These are phyloP conservation scores for Fusarium sambucinum DNA, from an alignment of 2,329 filamentous ascomycete genomes.

Conservation along the genomic window DNA sequence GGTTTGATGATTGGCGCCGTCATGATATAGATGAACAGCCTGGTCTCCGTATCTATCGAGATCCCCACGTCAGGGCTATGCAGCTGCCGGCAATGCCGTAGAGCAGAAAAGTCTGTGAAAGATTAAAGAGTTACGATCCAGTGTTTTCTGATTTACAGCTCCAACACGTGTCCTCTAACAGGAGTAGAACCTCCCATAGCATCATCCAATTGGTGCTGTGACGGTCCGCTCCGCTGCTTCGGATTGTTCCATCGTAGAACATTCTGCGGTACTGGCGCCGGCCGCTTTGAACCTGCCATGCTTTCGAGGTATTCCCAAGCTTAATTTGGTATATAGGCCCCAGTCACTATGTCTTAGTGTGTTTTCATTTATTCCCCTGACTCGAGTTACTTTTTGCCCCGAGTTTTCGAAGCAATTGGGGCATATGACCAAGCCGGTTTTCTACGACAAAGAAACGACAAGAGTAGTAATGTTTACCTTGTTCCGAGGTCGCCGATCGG, in stretches of 20 bases:
- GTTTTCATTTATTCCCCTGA: conserved; percentile 5
- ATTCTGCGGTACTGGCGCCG: conserved; percentile 1
- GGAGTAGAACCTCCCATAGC: conserved; percentile 8
- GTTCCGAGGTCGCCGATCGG: conserved; percentile 20
- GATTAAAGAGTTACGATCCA: not conserved
- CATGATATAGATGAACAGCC: conserved; percentile 39
- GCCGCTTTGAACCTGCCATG: not conserved
- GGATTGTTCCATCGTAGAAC: conserved; percentile 9
- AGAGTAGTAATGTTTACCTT: not conserved
- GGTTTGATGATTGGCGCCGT: conserved; percentile 10
- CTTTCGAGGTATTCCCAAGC: not conserved
- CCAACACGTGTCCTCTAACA: not conserved
- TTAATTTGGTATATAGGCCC: not conserved
- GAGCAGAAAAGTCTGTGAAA: not conserved
- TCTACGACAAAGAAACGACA: conserved; percentile 6
- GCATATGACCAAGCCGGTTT: not conserved
- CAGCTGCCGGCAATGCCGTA: conserved; percentile 20
- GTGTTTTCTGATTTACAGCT: not conserved
- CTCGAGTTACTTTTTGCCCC: conserved; percentile 2
- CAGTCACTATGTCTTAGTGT: conserved; percentile 12
- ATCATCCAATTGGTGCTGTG: conserved; percentile 19
- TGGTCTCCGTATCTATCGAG: conserved; percentile 31
- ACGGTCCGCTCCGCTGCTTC: conserved; percentile 27
- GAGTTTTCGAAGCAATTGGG: not conserved
- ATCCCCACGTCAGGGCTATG: conserved; percentile 29